Conservation (phyloP, 306 rosid species). For the Oemleria cerasiformis region DNA sequence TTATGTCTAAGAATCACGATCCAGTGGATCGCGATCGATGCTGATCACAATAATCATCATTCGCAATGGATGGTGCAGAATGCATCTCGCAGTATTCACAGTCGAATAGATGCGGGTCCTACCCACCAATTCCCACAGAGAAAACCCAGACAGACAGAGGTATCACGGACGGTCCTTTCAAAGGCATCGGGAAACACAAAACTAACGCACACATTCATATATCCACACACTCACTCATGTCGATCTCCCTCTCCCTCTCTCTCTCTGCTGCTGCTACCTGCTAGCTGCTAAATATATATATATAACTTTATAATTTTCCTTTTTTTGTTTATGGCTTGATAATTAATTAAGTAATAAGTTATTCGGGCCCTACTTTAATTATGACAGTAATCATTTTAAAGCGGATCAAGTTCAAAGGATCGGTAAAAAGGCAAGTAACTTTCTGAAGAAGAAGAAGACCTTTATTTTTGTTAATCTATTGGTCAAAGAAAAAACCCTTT, state of each 20-base stretch:
- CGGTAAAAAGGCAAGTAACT: constrained; percentile 56
- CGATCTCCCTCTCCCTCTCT: constrained; percentile 12
- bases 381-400: constrained; percentile 61
- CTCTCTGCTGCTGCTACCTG: no score
- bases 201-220: constrained; percentile 1
- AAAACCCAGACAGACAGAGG: constrained; percentile 29
- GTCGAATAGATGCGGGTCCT: not conserved
- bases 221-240: constrained; percentile 1
- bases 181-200: constrained; percentile 43
- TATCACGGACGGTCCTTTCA: constrained; percentile 90
- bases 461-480: not conserved
- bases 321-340: no score
- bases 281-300: no score
- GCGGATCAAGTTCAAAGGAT: constrained; percentile 21
- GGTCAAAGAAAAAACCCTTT: not conserved
- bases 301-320: no score
- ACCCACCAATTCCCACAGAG: not conserved
- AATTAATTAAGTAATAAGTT: constrained; percentile 1
- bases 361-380: constrained; percentile 39
- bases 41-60: not conserved
- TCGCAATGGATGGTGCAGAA: not conserved
- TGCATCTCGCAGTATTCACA: not conserved
- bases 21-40: not conserved
- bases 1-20: not conserved
- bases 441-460: constrained; percentile 15